Evolutionary conservation across 257 asterid genomes (phyloP).

Genomic region (Ilex aquifolium): DNA sequence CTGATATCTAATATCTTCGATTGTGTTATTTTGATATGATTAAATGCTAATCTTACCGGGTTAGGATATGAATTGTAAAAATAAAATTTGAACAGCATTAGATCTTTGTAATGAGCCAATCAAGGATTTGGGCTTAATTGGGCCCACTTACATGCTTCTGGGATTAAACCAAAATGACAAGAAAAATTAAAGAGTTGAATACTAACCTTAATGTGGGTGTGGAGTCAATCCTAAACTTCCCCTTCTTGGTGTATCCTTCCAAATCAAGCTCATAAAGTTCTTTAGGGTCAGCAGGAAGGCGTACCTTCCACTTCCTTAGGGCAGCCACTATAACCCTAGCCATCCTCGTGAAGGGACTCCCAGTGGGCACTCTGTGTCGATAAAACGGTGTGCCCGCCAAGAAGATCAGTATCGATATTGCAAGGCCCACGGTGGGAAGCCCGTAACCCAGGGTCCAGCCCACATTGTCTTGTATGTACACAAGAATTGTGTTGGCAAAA

Average conservation of each 20-base stretch:
- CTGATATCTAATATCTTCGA: too few species aligned
- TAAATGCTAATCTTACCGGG: not conserved
- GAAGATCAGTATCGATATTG: not conserved
- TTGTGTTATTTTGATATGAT: too few species aligned
- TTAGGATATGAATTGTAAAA: too few species aligned
- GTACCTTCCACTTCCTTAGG: constrained; percentile 1
- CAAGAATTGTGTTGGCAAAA: not conserved
- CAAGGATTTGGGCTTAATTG: too few species aligned
- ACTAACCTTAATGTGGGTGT: too few species aligned
- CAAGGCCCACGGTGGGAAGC: not conserved
- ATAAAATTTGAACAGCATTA: constrained; percentile 7
- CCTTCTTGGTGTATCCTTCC: not conserved
- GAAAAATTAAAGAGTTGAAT: too few species aligned
- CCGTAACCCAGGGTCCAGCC: not conserved
- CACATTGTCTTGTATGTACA: not conserved
- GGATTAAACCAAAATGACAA: too few species aligned
- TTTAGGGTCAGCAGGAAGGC: not conserved
- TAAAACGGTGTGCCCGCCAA: not conserved
- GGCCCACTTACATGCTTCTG: too few species aligned
- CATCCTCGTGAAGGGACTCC: not conserved
- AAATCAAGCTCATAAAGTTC: not conserved
- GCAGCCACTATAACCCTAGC: not conserved
- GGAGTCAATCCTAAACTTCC: too few species aligned
- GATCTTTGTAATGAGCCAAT: too few species aligned
- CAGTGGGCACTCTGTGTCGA: not conserved